Conservation (phyloP, 495 filamentous ascomycete species). For the Massariosphaeria phaeospora region DNA sequence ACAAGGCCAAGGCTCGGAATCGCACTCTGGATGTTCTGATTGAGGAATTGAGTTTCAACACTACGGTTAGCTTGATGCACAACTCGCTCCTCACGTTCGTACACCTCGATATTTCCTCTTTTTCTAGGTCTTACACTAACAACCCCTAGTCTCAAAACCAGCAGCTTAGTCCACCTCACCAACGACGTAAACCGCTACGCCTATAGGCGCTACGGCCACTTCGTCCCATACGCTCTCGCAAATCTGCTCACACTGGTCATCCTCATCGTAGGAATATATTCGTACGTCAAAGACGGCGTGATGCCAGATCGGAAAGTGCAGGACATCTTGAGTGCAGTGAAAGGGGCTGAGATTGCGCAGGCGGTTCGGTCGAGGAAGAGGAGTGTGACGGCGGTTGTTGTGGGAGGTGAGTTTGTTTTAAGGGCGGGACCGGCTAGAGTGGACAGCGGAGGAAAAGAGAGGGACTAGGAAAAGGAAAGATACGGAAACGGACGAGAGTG, state of each 20-base stretch:
- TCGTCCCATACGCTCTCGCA: constrained; percentile 12
- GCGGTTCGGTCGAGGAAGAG: constrained; percentile 5
- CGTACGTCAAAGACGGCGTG: constrained; percentile 5
- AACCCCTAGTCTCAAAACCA: not conserved
- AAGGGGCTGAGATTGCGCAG: constrained; percentile 11
- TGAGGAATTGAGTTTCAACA: constrained; percentile 21
- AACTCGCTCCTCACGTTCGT: constrained; percentile 9
- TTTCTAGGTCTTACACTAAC: not conserved
- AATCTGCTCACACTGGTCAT: constrained; percentile 4
- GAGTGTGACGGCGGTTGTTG: not conserved
- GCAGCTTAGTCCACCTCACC: not conserved
- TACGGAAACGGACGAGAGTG: not conserved
- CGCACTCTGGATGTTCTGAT: constrained; percentile 16
- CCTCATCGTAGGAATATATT: constrained; percentile 2
- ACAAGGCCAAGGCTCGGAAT: constrained; percentile 14
- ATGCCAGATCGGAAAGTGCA: constrained; percentile 13
- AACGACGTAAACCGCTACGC: constrained; percentile 12
- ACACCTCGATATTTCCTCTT: not conserved
- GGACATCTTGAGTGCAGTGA: constrained; percentile 7
- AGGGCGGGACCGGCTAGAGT: not conserved
- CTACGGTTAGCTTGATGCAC: constrained; percentile 11
- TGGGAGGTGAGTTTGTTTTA: not conserved
- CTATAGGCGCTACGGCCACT: constrained; percentile 12
- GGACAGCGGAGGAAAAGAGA: not conserved
- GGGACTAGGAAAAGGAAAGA: not conserved